Base-by-base conservation (phyloP, 345 rosid species). In the Cardamine occulta region DNA sequence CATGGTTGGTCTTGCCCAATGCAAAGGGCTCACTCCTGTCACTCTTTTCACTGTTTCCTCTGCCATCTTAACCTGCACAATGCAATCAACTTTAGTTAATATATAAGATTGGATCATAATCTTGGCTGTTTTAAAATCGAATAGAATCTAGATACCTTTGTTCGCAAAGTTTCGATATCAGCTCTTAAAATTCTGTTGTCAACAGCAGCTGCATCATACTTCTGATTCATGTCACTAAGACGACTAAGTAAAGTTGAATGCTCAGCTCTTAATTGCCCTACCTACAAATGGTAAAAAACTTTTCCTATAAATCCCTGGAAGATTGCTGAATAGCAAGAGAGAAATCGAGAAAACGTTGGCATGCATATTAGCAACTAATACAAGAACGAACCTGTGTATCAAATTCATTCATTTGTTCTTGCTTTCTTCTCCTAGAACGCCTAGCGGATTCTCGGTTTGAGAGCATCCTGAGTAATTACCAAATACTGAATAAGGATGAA, bases 371-470 rank as follows among this genome's bases (percentile, higher is more conserved):
- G 37, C 28, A 74, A 68, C 28, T 28, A n/a, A 12, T 52, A 21
- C 19, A 76, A 76, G 42, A 64, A 56, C 57, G 42, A 63, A 92
- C 99, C 97, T 95, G 96, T 44, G 82, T 73, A 82, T 93, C 98
- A 63, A 91, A 88, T 77, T 96, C 99, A 87, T 62, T 89, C 86
- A 93, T 59, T 60, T 93, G 98, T 44, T 81, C 97, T 73, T 92
- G 97, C 80, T 92, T 95, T 81, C 97, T 89, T 82, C 88, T 85
- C 85, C 99, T 86, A 53, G 97, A 96, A 19, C 97, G 99, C 81
- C 98, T 89, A 37, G 98, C 98, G 4, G 99, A 95, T 85, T 95
- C 98, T 72, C 97, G 89, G 88, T 95, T 95, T 68, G 99, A 95
- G 82, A 75, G 87, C 98, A 90, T 95, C 92, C 99, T 95, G 80